A percentile compares a stretch with the other conserved stretches of the same genome.
phyloP scores from a whole-genome alignment of 768 basidiomycete species.

The Lentinula sp. region DNA sequence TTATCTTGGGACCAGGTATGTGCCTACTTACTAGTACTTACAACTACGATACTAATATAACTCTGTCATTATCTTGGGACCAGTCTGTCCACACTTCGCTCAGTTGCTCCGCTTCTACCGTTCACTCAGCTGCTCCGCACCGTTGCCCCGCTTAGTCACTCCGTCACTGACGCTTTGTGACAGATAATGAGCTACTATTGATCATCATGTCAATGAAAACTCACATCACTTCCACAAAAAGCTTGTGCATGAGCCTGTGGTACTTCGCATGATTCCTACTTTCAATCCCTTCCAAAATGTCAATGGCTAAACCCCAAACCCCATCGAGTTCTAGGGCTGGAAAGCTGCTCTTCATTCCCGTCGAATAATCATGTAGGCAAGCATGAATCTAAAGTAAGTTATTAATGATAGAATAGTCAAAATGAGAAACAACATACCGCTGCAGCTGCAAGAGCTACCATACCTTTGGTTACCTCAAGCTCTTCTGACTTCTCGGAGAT shows the following conservation, averaged over 20 bases:
- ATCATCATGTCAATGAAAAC: background rate
- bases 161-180: too few species aligned
- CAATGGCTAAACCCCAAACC: background rate
- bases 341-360: background rate
- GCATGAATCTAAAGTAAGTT: background rate
- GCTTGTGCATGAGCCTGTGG: background rate
- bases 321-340: background rate
- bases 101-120: too few species aligned
- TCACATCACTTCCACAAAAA: background rate
- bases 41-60: too few species aligned
- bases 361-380: background rate
- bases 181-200: too few species aligned
- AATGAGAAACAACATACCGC: background rate
- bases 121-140: too few species aligned
- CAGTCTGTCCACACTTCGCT: too few species aligned
- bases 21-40: too few species aligned
- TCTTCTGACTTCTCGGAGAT: background rate
- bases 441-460: background rate
- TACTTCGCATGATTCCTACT: background rate
- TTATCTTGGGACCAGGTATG: too few species aligned
- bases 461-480: background rate
- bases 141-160: too few species aligned
- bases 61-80: too few species aligned
- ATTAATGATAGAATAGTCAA: background rate
- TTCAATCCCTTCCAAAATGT: background rate